Conservation (phyloP, 306 rosid species). For the Comarum palustre region DNA sequence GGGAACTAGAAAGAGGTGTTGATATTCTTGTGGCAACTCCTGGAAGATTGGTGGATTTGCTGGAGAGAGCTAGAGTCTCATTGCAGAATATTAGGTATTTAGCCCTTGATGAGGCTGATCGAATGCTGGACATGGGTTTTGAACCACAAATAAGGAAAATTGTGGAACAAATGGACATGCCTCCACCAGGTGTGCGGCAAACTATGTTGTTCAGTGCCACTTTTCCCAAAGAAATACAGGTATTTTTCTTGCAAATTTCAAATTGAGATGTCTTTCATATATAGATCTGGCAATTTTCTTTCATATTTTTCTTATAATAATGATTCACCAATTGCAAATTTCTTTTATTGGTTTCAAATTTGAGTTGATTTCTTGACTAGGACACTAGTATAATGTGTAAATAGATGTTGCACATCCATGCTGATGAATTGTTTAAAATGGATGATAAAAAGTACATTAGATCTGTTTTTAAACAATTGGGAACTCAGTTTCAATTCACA, state of each 20-base stretch:
- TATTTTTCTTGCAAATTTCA: constrained; percentile 16
- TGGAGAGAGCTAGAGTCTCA: constrained; percentile 85
- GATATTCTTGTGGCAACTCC: constrained; percentile 97
- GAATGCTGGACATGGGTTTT: constrained; percentile 85
- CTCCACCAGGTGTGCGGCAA: constrained; percentile 72
- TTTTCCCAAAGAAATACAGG: constrained; percentile 89
- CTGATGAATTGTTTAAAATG: no score
- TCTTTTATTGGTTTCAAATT: background rate
- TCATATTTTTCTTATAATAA: background rate
- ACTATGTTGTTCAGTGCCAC: constrained; percentile 91
- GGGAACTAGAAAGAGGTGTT: constrained; percentile 89
- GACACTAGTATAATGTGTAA: background rate
- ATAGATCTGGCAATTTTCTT: background rate
- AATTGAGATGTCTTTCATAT: constrained; percentile 2
- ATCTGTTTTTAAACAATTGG: background rate
- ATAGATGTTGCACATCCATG: background rate
- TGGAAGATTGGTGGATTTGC: constrained; percentile 88
- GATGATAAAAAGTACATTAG: background rate
- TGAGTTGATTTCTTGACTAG: background rate
- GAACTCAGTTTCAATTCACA: no score
- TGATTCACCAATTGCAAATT: background rate
- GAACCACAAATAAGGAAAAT: constrained; percentile 78
- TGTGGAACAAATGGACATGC: constrained; percentile 87
- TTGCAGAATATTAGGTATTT: constrained; percentile 67
- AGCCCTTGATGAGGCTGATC: constrained; percentile 75